Evolutionary conservation across 164 flowering plant genomes (phyloP), one percentile per base, ranked within the genome.

Genomic region (Houttuynia cordata): DNA sequence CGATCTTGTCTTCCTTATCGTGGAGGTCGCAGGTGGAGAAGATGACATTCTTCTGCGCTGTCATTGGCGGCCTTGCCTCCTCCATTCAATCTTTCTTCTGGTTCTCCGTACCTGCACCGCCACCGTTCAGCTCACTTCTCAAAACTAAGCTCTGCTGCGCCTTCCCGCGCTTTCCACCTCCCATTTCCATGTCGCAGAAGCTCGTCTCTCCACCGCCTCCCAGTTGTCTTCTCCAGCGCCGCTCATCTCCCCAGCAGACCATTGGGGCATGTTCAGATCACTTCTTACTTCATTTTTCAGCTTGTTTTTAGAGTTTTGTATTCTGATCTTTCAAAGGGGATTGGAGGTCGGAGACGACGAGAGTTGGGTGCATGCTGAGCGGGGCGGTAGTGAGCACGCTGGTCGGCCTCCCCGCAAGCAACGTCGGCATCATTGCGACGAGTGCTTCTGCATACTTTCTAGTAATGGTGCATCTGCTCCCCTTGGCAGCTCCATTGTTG

Each of bases 261-360:
- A 84, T 47, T 89, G 98, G 96, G 98, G 96, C 60, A 87, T 71
- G 41, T 89, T n/a, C n/a, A n/a, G 98, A 96, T 89, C 74, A 34
- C 7, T 49, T 0, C 3, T n/a, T 25, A 30, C 45, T n/a, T 34
- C 20, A 12, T 34, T 39, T 17, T 14, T 1, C 34, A 45, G 22
- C 47, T 22, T 56, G 10, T 24, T 55, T 0, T 23, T 22, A 23
- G 21, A 19, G n/a, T 30, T 14, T 53, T 4, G 24, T 49, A 42
- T 55, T 54, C 5, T 58, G 55, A 21, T 39, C 14, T 6, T 4
- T 3, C 34, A 19, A 24, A 39, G 5, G 45, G 34, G 22, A 47
- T 59, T 52, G 69, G 70, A 87, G 97, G 96, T 87, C 96, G 17
- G 96, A 87, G 86, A 85, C 75, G 77, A 91, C 89, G 30, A 80